phyloP scores from a whole-genome alignment of 441 rosid species.

The Gossypium davidsonii region DNA sequence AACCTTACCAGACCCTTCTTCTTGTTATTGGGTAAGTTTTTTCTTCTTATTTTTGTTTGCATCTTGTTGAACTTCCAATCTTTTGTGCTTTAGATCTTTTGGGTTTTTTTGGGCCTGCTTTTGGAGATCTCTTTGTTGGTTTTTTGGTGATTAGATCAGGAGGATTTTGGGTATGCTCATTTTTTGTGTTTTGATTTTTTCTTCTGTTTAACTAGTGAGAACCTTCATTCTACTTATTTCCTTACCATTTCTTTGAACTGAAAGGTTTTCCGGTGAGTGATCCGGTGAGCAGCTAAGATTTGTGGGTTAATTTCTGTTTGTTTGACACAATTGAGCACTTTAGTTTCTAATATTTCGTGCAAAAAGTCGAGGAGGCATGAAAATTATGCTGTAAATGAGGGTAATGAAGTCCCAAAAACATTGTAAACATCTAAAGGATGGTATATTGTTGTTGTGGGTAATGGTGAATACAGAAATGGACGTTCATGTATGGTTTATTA shows the following conservation, averaged over 20 bases:
- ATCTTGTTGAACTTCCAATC: constrained; percentile 7
- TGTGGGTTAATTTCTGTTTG: constrained; percentile 1
- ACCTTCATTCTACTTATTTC: not conserved
- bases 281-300: not conserved
- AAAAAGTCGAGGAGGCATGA: not conserved
- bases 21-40: constrained; percentile 9
- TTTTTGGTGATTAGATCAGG: constrained; percentile 30
- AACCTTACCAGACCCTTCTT: not conserved
- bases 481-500: constrained; percentile 8
- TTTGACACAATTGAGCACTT: not conserved
- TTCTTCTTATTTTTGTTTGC: not conserved
- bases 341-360: not conserved
- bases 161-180: constrained; percentile 1
- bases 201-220: not conserved
- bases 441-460: not conserved
- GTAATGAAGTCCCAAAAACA: not conserved
- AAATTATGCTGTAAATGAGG: not conserved
- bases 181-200: not conserved
- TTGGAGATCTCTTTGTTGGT: constrained; percentile 16
- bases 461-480: constrained; percentile 9
- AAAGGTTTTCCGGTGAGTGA: not conserved
- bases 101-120: constrained; percentile 14
- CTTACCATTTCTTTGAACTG: not conserved
- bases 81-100: constrained; percentile 32
- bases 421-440: not conserved